Percentiles rank a stretch among this genome's conserved stretches.
Evolutionary conservation across 768 basidiomycete genomes (phyloP).

Genomic region (Cystofilobasidium macerans): DNA sequence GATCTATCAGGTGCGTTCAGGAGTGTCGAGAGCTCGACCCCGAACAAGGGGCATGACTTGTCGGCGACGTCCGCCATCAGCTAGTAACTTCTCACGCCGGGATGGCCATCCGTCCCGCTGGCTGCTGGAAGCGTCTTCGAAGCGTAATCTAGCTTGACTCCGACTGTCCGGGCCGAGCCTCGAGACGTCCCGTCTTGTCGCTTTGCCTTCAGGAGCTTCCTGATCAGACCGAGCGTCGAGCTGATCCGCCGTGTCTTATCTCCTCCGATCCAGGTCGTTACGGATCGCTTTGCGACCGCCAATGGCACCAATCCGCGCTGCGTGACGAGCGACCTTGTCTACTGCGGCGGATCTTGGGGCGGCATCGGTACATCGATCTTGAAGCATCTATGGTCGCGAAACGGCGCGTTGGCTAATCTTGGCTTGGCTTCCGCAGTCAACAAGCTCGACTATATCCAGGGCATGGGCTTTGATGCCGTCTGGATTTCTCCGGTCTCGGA

Average conservation of each 20-base stretch:
- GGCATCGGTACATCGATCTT: constrained; percentile 5
- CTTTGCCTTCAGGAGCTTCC: no score
- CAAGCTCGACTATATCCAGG: constrained; percentile 24
- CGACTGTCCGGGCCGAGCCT: no score
- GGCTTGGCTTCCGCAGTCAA: neutral
- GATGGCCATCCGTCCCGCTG: no score
- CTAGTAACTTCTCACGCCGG: no score
- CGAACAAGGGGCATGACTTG: neutral
- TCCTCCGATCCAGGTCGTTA: constrained; percentile 8
- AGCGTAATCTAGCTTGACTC: no score
- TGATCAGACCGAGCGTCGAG: neutral
- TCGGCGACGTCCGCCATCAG: no score
- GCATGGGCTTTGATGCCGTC: constrained; percentile 23
- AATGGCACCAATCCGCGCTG: constrained; percentile 8
- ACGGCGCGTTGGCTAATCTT: neutral
- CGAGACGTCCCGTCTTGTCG: no score
- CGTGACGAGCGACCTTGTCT: neutral
- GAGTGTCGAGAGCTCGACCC: neutral
- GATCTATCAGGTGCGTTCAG: constrained; percentile 7
- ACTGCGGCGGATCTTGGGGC: constrained; percentile 12
- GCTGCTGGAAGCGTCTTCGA: no score
- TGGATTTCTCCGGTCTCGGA: constrained; percentile 51
- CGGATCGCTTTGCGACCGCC: constrained; percentile 13
- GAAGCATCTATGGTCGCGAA: neutral
- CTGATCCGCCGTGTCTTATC: neutral